Evolutionary conservation across 768 basidiomycete species (phyloP), one percentile per base, ranked within the genome.

Genomic region (Ephemerocybe angulata): DNA sequence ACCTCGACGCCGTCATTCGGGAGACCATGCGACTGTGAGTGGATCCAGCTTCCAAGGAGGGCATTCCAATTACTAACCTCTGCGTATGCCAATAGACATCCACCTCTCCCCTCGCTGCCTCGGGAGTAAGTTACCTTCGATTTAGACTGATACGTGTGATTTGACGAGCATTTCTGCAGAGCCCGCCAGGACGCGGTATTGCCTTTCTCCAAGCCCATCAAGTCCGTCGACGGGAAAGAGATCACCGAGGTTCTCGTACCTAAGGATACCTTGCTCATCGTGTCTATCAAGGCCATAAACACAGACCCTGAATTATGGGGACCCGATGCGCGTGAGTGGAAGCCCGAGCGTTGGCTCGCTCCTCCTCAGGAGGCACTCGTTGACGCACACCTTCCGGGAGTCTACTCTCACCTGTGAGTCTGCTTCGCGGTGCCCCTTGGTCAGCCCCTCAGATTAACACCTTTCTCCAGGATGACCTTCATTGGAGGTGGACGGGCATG

Each of bases 261-360:
- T 0, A 70, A 69, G 15, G 65, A 67, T 46, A 79, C 78, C 1
- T 63, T 64, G 15, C 41, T 80, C 24, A 41, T 72, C 35, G 59
- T 76, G n/a, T 72, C 72, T 1, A 66, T 77, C 17, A 25, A 69
- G 15, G 62, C 63, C n/a, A 59, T 70, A 19, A 81, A 81, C 58
- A 63, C 69, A 3, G 71, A 75, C 58, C 69, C 68, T 10, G 66
- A 65, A 0, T 58, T 80, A 3, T 81, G 79, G 80, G 81, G 81
- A 11, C 60, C 64, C 11, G 79, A 82, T 55, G 71, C 75, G 1
- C 52, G 61, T n/a, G 74, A 79, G 52, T 81, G 78, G 77, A 79
- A 77, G 58, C 80, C 79, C 1, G 77, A 81, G 58, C 65, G 80
- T 19, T 81, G 79, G 80, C 65, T 79, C 1, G 56, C 64, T 2